Base-by-base conservation (phyloP, 2,329 filamentous ascomycete species). In the Aureobasidium sp. region DNA sequence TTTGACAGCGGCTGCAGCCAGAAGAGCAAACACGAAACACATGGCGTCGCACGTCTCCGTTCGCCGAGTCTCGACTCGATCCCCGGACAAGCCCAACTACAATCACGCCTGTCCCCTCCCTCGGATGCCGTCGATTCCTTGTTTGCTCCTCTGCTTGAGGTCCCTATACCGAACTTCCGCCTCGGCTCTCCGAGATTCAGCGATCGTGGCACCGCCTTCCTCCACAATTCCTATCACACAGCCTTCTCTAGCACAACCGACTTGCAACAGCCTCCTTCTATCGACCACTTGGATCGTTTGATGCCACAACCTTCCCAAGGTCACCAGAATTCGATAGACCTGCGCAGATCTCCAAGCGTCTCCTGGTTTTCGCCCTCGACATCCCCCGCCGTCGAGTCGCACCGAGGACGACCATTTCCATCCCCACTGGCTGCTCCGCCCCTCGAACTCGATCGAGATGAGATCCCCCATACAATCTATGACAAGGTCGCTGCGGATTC, bases 171-270 rank as follows among this genome's bases (percentile, higher is more conserved):
- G 30, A 85, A 87, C 54, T 94, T 90, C 76, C 84, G 84, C 59
- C 74, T 96, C 54, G 90, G 90, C 11, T 86, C 85, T 1, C 88
- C 89, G 16, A 81, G 83, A 55, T 95, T 95, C 68, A 91, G 85
- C 58, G 72, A 80, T 50, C 79, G 79, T 60, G 89, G 89, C 10
- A 90, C 85, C 2, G 83, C 88, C 2, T 79, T 88, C 57, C 75
- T 96, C 58, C 84, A 87, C 57, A 86, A 84, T 59, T 94, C 90
- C n/a, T 83, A 85, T 14, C 88, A 88, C 66, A 81, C 79, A 10
- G 69, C 70, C 50, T 80, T 84, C 3, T 86, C 87, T 2, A 84
- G 68, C 45, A 71, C 81, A 5, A 87, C 91, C 50, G 87, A 90
- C 56, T 68, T 83, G 57, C 76, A 79, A 34, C 40, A 29, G 58